These are phyloP conservation scores for Microdochium trichocladiopsis DNA, from an alignment of 2,329 filamentous ascomycete species.

Conservation along the genomic window DNA sequence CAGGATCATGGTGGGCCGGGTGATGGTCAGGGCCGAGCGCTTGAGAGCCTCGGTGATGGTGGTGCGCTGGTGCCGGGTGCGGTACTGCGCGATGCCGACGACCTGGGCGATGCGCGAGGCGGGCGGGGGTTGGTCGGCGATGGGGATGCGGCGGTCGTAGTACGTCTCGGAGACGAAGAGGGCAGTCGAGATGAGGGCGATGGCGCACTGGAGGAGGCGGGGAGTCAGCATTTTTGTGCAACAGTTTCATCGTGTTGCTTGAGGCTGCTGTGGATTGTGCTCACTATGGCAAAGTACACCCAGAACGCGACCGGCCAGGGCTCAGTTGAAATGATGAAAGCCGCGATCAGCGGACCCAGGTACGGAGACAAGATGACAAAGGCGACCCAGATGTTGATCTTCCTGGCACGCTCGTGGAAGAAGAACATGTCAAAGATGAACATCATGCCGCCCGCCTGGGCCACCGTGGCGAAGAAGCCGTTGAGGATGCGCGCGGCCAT, in stretches of 20 bases:
- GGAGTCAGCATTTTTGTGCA: too few species aligned
- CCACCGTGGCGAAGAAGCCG: constrained; percentile 38
- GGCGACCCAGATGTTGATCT: constrained; percentile 40
- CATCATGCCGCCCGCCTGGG: constrained; percentile 38
- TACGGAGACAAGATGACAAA: constrained; percentile 34
- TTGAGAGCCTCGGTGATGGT: constrained; percentile 29
- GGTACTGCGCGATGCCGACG: constrained; percentile 24
- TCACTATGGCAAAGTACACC: constrained; percentile 27
- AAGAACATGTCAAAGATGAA: constrained; percentile 54
- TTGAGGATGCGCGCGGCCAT: constrained; percentile 39
- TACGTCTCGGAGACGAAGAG: constrained; percentile 40
- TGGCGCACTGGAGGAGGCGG: constrained; percentile 21
- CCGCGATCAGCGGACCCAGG: constrained; percentile 33
- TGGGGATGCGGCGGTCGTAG: constrained; percentile 35
- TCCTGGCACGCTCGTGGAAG: constrained; percentile 47
- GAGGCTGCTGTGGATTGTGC: too few species aligned
- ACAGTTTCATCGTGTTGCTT: too few species aligned
- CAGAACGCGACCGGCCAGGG: constrained; percentile 40
- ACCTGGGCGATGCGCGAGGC: constrained; percentile 19
- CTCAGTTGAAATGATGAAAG: constrained; percentile 39
- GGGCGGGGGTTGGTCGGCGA: constrained; percentile 23
- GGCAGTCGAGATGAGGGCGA: constrained; percentile 29
- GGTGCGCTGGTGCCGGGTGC: constrained; percentile 27
- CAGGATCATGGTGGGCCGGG: constrained; percentile 29
- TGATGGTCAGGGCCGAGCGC: constrained; percentile 28